phyloP scores from a whole-genome alignment of 768 basidiomycete genomes.

The Lentinus tigrinus region DNA sequence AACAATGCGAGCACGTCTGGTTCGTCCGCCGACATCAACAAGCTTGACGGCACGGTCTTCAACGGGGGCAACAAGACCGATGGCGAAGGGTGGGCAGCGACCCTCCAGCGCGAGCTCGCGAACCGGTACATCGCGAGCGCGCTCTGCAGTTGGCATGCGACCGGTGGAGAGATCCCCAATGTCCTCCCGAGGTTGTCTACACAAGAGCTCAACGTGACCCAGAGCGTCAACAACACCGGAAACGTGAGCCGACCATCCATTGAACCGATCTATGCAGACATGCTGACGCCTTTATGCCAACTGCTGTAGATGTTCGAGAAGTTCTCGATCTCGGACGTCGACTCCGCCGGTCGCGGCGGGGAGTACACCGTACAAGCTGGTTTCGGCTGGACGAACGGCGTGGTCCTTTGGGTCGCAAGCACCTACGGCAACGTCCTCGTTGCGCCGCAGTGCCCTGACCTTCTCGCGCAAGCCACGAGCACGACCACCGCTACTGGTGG shows the following conservation, averaged over 20 bases:
- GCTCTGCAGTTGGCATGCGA: constrained; percentile 89
- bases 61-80: constrained; percentile 65
- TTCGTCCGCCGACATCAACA: constrained; percentile 60
- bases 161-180: constrained; percentile 79
- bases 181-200: constrained; percentile 69
- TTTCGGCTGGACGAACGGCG: constrained; percentile 91
- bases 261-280: not conserved
- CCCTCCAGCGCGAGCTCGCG: constrained; percentile 69
- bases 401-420: constrained; percentile 70
- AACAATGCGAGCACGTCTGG: constrained; percentile 53
- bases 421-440: constrained; percentile 61
- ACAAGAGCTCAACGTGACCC: constrained; percentile 65
- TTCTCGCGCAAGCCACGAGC: constrained; percentile 17
- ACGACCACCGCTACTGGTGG: not conserved
- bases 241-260: constrained; percentile 52
- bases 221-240: constrained; percentile 65
- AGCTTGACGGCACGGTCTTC: constrained; percentile 49
- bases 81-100: constrained; percentile 65
- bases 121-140: constrained; percentile 83
- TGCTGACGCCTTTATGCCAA: not conserved
- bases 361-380: constrained; percentile 91
- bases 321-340: constrained; percentile 76
- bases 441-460: constrained; percentile 61
- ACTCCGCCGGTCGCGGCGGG: constrained; percentile 77
- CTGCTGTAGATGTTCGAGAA: constrained; percentile 78